Conservation (phyloP, 108 stramenopile species). For the Pseudonitzschia delicatissima region DNA sequence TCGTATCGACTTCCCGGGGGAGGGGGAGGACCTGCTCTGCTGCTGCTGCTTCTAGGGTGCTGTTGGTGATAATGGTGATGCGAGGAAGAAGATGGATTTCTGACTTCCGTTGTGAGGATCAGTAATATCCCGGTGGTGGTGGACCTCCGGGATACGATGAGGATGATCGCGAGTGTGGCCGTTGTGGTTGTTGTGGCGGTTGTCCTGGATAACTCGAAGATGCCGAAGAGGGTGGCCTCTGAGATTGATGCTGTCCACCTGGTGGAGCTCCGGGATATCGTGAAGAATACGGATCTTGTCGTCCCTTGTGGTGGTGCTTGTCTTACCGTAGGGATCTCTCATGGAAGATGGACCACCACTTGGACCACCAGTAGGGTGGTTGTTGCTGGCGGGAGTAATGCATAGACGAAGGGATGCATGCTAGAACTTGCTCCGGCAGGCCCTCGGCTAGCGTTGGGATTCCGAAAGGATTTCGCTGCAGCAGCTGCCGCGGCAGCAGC, state of each 20-base stretch:
- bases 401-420: not conserved
- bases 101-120: conserved; percentile 15
- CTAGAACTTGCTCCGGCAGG: conserved; percentile 4
- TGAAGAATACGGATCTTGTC: conserved; percentile 1
- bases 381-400: conserved; percentile 20
- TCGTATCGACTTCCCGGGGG: conserved; percentile 2
- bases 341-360: not conserved
- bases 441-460: no score
- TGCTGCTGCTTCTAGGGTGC: not conserved
- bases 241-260: not conserved
- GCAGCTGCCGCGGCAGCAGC: conserved; percentile 57
- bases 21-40: not conserved
- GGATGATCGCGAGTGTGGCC: not conserved
- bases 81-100: conserved; percentile 13
- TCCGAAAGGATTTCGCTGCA: conserved; percentile 49
- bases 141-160: conserved; percentile 1
- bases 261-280: no score
- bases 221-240: not conserved
- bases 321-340: conserved; percentile 6
- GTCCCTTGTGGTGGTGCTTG: not conserved
- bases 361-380: not conserved
- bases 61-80: not conserved
- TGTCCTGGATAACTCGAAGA: not conserved
- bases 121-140: conserved; percentile 14
- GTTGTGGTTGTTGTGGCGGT: conserved; percentile 1